Base-by-base conservation (phyloP, 2,329 filamentous ascomycete genomes). In the Trichoderma sp. region DNA sequence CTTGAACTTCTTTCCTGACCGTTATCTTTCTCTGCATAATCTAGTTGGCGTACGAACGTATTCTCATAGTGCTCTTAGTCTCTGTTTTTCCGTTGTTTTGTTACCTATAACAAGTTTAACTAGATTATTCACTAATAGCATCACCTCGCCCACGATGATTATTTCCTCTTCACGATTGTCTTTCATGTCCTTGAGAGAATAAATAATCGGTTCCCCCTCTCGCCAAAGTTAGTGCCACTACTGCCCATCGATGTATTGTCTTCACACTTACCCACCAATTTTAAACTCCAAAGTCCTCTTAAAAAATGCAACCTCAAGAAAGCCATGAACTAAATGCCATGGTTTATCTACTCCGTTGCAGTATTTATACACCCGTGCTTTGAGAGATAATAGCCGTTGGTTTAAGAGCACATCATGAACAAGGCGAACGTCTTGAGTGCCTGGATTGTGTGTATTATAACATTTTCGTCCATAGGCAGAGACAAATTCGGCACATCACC, bases 321-420 rank as follows among this genome's bases (percentile, higher is more conserved):
- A 93, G 68, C 84, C 87, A 74, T 92, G 92, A 48, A 83, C 85
- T 0, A 86, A 80, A 34, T 85, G 81, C 87, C 89, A 93, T 2
- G 81, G 80, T 53, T 75, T 48, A 0, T 83, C 78, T 0, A 74
- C 52, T 5, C 78, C 74, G 69, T 86, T 83, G 9, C 85, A 82
- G 69, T 87, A 85, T 76, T 90, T 84, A 13, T 48, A 48, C 1
- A 48, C 22, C 42, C 42, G 22, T 48, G 13, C 42, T 5, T 48
- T 48, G 19, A 19, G 42, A 10, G 22, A n/a, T 10, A 13, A 6
- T 13, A 48, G 17, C n/a, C 19, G 42, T 48, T 48, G 42, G 22
- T 48, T 48, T 10, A 19, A 19, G 13, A 48, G 42, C 13, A 48
- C 19, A 48, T 48, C 42, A 48, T 48, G 19, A 13, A 48, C n/a